Conservation (phyloP, 2,329 filamentous ascomycete genomes). For the Ploettnerulaceae sp. region DNA sequence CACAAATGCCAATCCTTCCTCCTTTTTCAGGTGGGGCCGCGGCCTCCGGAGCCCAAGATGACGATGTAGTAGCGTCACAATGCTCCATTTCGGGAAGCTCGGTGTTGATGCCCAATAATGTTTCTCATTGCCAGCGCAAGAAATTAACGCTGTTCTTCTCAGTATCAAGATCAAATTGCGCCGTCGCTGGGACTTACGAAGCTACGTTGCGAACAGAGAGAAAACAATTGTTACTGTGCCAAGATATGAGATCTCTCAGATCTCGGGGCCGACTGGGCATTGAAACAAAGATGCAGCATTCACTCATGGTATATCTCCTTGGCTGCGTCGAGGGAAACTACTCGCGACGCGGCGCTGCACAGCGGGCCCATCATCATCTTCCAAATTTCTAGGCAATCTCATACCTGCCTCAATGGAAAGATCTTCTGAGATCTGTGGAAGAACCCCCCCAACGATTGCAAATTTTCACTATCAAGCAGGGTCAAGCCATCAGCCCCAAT, state of each 20-base stretch:
- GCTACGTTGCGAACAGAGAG: slow-evolving; percentile 1
- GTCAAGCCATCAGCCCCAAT: too few relatives aligned
- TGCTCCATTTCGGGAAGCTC: not conserved
- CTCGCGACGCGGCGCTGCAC: not conserved
- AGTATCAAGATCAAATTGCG: not conserved
- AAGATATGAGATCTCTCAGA: too few relatives aligned
- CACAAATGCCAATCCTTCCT: not conserved
- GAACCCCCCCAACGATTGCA: too few relatives aligned
- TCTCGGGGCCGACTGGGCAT: slow-evolving; percentile 1
- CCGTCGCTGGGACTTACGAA: not conserved
- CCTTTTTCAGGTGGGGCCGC: not conserved
- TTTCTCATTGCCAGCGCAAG: slow-evolving; percentile 4
- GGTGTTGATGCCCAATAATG: slow-evolving; percentile 1
- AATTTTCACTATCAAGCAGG: too few relatives aligned
- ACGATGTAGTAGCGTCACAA: too few relatives aligned
- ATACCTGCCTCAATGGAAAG: slow-evolving; percentile 1
- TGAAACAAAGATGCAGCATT: slow-evolving; percentile 5
- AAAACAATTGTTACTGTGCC: slow-evolving; percentile 1
- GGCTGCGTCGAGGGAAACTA: not conserved
- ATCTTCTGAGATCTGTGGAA: not conserved
- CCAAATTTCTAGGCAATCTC: not conserved
- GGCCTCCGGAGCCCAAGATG: not conserved
- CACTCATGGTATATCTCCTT: not conserved
- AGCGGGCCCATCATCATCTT: not conserved
- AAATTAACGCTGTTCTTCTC: not conserved